Evolutionary conservation across 257 asterid genomes (phyloP), one percentile per base, ranked within the genome.

Genomic region (Sherardia arvensis): DNA sequence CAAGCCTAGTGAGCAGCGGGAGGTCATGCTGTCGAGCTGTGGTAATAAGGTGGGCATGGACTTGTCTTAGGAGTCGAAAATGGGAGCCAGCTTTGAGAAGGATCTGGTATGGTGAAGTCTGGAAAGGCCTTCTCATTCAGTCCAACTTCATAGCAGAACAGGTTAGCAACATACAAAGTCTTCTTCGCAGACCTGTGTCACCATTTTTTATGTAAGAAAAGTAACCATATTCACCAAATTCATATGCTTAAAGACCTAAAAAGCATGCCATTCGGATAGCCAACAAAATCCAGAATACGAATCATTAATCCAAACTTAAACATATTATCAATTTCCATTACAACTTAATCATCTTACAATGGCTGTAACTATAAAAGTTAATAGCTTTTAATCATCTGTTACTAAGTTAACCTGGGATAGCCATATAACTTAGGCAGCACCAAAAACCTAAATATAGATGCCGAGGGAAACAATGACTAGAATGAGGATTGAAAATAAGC

Each of bases 1-100:
- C 64, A 10, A 71, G 75, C 49, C 43, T 64, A 56, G 75, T 71
- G 66, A 71, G 66, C 55, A 71, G 55, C 2, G 70, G 75, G 66
- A 71, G 75, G 66, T 53, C 43, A 60, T 26, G 59, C 56, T 30
- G 45, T 18, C 61, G 47, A 43, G 43, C 53, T 20, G 66, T 64
- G 53, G 43, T 26, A 38, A 71, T 32, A 59, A 71, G 62, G 60
- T 64, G 61, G 17, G 53, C 66, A 34, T 71, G 75, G 54, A 71
- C 61, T 58, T 71, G 75, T 26, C 59, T 22, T 29, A 71, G 69
- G 15, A 15, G 61, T 18, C 32, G 34, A 40, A 71, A 66, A 25
- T 55, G 70, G 7, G 61, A 30, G 7, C 75, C 75, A 11, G 75
- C 70, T 59, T 32, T 43, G 66, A 64, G 61, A 47, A 71, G 70